Evolutionary conservation across 192 early-diverging fungal genomes (phyloP).

Genomic region (Rhizophlyctis rosea): DNA sequence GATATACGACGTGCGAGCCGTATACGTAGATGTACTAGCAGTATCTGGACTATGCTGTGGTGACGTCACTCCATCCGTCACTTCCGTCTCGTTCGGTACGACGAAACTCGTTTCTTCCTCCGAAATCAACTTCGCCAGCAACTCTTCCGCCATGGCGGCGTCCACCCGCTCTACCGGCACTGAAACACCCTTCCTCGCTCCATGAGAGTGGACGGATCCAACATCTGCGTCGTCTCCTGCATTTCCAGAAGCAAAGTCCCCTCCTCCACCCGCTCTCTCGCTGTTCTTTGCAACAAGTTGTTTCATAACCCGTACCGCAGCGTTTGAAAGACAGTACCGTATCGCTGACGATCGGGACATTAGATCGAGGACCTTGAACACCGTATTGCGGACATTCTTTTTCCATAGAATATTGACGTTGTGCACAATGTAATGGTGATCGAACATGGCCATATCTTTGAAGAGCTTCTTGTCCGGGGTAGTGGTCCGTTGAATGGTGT

Average conservation of each 20-base stretch:
- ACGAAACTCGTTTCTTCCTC: slow-evolving; percentile 43
- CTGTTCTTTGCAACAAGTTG: slow-evolving; percentile 48
- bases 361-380: slow-evolving; percentile 73
- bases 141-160: slow-evolving; percentile 33
- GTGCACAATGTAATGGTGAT: slow-evolving; percentile 77
- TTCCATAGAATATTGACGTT: slow-evolving; percentile 86
- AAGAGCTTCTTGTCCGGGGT: too few relatives aligned
- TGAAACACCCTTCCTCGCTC: slow-evolving; percentile 14
- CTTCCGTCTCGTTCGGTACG: slow-evolving; percentile 42
- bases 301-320: slow-evolving; percentile 73
- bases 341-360: slow-evolving; percentile 66
- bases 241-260: slow-evolving; percentile 12
- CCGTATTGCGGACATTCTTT: slow-evolving; percentile 72
- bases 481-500: too few relatives aligned
- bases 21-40: slow-evolving; percentile 14
- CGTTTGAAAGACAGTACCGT: slow-evolving; percentile 78
- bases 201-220: too few relatives aligned
- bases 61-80: neutral
- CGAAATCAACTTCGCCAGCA: slow-evolving; percentile 45
- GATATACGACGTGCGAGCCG: slow-evolving; percentile 27
- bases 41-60: neutral
- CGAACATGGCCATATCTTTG: slow-evolving; percentile 57
- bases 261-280: neutral
- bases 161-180: slow-evolving; percentile 25
- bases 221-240: neutral